Percentiles rank a stretch among this genome's conserved stretches.
These are phyloP conservation scores for Sisymbrium irio DNA, from an alignment of 345 rosid species.

Conservation along the genomic window DNA sequence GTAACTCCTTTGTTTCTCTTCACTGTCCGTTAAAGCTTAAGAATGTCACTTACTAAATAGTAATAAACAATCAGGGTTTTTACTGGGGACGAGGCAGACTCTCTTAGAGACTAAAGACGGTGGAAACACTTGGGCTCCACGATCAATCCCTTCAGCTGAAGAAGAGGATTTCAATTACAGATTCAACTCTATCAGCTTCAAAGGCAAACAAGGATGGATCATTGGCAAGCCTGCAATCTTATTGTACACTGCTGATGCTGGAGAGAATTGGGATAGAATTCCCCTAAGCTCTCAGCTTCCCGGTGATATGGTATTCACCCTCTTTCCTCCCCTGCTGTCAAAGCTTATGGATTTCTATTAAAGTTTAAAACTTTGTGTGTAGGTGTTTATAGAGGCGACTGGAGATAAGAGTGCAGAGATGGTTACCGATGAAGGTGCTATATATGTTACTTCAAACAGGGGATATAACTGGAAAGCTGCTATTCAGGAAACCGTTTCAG, in stretches of 20 bases:
- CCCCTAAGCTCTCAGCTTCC: slow-evolving; percentile 92
- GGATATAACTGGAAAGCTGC: slow-evolving; percentile 97
- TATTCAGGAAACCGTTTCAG: slow-evolving; percentile 90
- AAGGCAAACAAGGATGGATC: slow-evolving; percentile 96
- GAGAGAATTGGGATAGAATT: slow-evolving; percentile 81
- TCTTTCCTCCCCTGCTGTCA: neutral
- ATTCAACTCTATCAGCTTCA: slow-evolving; percentile 82
- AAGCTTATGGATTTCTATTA: neutral
- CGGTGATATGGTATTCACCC: slow-evolving; percentile 66
- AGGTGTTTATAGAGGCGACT: slow-evolving; percentile 96
- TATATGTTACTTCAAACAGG: slow-evolving; percentile 78
- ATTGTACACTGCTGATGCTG: slow-evolving; percentile 74
- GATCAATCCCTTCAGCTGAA: slow-evolving; percentile 88
- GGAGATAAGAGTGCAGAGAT: slow-evolving; percentile 94
- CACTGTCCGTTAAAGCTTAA: neutral
- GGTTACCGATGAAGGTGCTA: slow-evolving; percentile 97
- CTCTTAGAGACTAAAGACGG: slow-evolving; percentile 87
- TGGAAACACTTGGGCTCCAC: slow-evolving; percentile 71
- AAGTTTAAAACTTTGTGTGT: neutral
- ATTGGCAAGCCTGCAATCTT: slow-evolving; percentile 90
- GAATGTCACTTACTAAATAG: neutral
- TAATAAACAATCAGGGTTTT: slow-evolving; percentile 48
- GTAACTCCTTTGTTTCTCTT: slow-evolving; percentile 24
- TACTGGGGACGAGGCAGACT: slow-evolving; percentile 86
- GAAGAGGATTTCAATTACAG: slow-evolving; percentile 97